Conservation (phyloP, 169 alveolate species). For the Toxoplasma gondii region DNA sequence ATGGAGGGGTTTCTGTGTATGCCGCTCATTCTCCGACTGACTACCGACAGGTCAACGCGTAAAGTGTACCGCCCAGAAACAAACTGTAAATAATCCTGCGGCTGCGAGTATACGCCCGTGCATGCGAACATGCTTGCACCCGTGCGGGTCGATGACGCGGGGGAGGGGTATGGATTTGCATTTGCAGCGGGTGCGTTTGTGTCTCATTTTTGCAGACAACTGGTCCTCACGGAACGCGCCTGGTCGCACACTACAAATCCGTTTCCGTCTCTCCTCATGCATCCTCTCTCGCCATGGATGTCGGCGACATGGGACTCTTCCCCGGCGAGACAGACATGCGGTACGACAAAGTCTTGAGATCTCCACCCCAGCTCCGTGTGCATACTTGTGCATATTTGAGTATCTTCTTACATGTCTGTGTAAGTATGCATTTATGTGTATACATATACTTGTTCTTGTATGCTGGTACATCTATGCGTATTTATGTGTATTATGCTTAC, state of each 20-base stretch:
- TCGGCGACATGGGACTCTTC: slow-evolving; percentile 27
- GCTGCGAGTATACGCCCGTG: too few relatives aligned
- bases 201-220: neutral
- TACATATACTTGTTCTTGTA: neutral
- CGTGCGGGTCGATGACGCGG: too few relatives aligned
- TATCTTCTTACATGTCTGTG: neutral
- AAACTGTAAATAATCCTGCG: too few relatives aligned
- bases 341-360: neutral
- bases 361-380: neutral
- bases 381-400: neutral
- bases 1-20: too few relatives aligned
- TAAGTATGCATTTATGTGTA: neutral
- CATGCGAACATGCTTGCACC: too few relatives aligned
- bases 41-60: too few relatives aligned
- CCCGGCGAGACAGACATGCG: slow-evolving; percentile 32
- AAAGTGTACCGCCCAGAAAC: too few relatives aligned
- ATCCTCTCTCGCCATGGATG: neutral
- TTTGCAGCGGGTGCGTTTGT: too few relatives aligned
- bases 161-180: too few relatives aligned
- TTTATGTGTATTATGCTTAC: neutral
- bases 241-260: neutral
- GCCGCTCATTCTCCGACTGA: too few relatives aligned
- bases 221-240: neutral
- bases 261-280: neutral
- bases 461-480: neutral